Conservation (phyloP, 1,284 basidiomycete genomes). For the Papiliotrema flavescens region DNA sequence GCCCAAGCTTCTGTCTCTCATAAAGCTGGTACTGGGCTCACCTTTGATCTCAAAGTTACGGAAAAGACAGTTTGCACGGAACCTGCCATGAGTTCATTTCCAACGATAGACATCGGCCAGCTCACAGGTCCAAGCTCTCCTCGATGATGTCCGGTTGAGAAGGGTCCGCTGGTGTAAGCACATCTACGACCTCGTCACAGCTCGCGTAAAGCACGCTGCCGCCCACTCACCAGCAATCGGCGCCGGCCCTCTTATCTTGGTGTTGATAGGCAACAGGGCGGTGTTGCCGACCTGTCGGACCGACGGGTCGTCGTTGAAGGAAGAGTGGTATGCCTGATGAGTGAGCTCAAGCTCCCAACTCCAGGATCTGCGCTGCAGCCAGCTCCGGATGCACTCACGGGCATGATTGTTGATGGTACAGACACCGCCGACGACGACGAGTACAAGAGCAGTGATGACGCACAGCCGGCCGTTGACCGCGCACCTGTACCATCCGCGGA, state of each 20-base stretch:
- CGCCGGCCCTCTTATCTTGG: conserved; percentile 86
- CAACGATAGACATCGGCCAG: not conserved
- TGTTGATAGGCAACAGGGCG: conserved; percentile 84
- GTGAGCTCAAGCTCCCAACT: no score
- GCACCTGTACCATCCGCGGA: conserved; percentile 1
- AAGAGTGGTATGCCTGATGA: conserved; percentile 87
- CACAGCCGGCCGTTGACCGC: conserved; percentile 4
- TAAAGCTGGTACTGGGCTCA: conserved; percentile 11
- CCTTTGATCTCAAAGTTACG: conserved; percentile 99
- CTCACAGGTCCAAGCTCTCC: conserved; percentile 81
- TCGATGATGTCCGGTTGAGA: conserved; percentile 86
- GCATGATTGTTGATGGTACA: conserved; percentile 9
- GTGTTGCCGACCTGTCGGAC: conserved; percentile 84
- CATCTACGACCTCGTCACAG: no score
- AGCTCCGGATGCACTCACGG: conserved; percentile 7
- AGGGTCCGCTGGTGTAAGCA: conserved; percentile 64
- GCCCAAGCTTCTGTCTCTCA: no score
- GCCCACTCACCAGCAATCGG: conserved; percentile 63
- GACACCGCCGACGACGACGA: not conserved
- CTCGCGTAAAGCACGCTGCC: no score
- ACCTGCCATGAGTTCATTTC: conserved; percentile 49
- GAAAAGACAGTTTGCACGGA: conserved; percentile 98
- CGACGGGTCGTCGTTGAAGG: conserved; percentile 83
- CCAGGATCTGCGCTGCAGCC: not conserved
- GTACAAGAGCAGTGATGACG: conserved; percentile 4